Conservation (phyloP, 2,329 filamentous ascomycete species). For the Monilinia fructicola region DNA sequence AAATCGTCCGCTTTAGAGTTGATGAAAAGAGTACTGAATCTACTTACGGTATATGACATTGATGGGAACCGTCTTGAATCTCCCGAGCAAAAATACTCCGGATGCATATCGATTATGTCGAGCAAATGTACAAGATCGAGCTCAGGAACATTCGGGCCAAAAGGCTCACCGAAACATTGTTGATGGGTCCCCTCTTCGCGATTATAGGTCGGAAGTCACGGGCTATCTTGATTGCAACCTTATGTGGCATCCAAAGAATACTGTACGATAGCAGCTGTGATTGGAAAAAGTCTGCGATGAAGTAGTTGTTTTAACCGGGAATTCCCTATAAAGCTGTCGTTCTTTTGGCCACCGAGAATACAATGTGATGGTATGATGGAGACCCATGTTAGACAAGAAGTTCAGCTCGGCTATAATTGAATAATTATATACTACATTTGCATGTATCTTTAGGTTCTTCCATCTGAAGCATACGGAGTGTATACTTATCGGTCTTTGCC, state of each 20-base stretch:
- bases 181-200: neutral
- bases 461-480: neutral
- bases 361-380: neutral
- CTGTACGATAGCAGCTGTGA: too few relatives aligned
- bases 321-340: neutral
- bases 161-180: neutral
- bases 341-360: neutral
- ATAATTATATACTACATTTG: neutral
- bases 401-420: neutral
- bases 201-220: neutral
- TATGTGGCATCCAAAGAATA: neutral
- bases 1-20: neutral
- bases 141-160: neutral
- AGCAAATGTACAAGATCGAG: neutral
- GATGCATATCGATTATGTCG: neutral
- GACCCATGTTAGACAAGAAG: neutral
- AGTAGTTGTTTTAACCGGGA: neutral
- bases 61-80: neutral
- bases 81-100: neutral
- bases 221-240: neutral
- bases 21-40: neutral
- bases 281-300: neutral
- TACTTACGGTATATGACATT: neutral
- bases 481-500: neutral
- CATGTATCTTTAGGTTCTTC: neutral